Evolutionary conservation across 768 basidiomycete species (phyloP).

Genomic region (Serendipita indica): DNA sequence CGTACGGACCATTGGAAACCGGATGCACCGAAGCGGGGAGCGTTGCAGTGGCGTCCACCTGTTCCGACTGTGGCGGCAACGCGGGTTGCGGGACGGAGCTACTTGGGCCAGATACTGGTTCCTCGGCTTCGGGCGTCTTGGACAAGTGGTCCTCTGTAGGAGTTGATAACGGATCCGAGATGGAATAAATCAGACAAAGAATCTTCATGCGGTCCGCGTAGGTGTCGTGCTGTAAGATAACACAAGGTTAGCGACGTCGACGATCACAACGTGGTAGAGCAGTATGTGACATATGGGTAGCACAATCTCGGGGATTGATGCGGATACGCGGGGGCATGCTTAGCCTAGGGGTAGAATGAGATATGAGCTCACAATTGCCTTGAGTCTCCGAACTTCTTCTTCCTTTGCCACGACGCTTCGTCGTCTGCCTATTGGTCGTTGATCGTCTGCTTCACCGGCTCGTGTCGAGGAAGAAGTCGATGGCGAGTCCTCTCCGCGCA

Average conservation of each 20-base stretch:
- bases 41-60: no score
- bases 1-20: no score
- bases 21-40: no score
- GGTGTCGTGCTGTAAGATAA: constrained; percentile 61
- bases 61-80: no score
- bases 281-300: background rate
- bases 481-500: constrained; percentile 58
- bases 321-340: background rate
- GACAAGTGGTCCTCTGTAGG: no score
- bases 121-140: no score
- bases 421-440: constrained; percentile 44
- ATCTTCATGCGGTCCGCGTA: constrained; percentile 93
- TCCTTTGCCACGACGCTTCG: constrained; percentile 79
- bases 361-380: constrained; percentile 59
- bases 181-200: constrained; percentile 75
- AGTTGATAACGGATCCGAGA: constrained; percentile 55
- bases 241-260: background rate
- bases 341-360: background rate
- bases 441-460: constrained; percentile 37
- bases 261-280: background rate
- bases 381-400: constrained; percentile 73
- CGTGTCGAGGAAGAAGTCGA: background rate
- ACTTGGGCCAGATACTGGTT: no score
- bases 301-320: background rate
- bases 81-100: no score